Conservation (phyloP, 2,329 filamentous ascomycete genomes). For the Ophiosphaerella narmari region DNA sequence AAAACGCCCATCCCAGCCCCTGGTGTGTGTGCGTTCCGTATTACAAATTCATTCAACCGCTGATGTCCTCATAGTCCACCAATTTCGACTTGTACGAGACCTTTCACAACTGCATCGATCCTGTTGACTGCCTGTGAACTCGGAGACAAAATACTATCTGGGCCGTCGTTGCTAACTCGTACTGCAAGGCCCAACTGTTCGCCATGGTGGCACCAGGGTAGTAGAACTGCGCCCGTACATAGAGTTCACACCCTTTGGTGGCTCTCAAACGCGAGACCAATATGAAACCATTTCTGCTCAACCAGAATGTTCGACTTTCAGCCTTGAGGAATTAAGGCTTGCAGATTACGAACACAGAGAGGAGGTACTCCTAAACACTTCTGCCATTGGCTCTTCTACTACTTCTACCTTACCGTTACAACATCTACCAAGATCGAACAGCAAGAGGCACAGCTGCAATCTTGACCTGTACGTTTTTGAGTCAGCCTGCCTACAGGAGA, state of each 20-base stretch:
- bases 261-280: not conserved
- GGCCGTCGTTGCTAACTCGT: too few species aligned
- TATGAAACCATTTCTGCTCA: constrained; percentile 5
- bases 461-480: constrained; percentile 4
- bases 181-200: too few species aligned
- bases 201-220: not conserved
- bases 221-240: not conserved
- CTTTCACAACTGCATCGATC: too few species aligned
- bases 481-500: not conserved
- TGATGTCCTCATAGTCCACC: too few species aligned
- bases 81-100: too few species aligned
- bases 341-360: constrained; percentile 4
- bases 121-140: too few species aligned
- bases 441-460: constrained; percentile 1
- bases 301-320: constrained; percentile 1
- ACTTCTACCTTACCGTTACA: too few species aligned
- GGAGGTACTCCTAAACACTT: not conserved
- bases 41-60: too few species aligned
- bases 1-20: too few species aligned
- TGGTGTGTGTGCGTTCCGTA: too few species aligned
- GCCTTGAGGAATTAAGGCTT: constrained; percentile 8
- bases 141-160: too few species aligned
- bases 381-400: not conserved
- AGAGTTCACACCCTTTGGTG: not conserved
- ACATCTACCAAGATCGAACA: not conserved